These are phyloP conservation scores for Echinochloa phyllopogon DNA, from an alignment of 176 grass and related monocot genomes.

Conservation along the genomic window DNA sequence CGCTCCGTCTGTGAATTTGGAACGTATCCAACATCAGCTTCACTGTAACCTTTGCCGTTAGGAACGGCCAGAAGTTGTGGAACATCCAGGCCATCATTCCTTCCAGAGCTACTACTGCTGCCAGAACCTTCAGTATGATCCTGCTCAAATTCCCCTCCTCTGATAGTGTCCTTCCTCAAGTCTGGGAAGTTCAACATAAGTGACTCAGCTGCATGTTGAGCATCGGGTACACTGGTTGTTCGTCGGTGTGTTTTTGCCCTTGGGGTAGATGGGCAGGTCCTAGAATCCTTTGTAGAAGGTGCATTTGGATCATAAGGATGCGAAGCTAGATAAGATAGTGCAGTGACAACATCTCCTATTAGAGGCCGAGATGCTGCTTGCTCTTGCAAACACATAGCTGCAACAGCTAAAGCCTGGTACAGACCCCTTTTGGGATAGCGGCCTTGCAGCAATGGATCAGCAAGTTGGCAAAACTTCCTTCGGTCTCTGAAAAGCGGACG, in stretches of 20 bases:
- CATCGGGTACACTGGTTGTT: conserved; percentile 61
- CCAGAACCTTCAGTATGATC: conserved; percentile 51
- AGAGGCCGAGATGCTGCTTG: conserved; percentile 77
- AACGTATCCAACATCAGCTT: too few relatives aligned
- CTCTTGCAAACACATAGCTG: conserved; percentile 99
- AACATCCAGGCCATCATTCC: conserved; percentile 67
- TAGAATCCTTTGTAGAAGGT: conserved; percentile 51
- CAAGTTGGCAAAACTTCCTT: conserved; percentile 88
- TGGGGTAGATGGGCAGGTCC: conserved; percentile 64
- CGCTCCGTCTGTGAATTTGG: too few relatives aligned
- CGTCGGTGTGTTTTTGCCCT: conserved; percentile 61
- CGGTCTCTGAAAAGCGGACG: conserved; percentile 93
- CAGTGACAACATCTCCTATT: conserved; percentile 92
- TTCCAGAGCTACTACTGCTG: conserved; percentile 74
- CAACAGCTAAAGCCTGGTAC: conserved; percentile 91
- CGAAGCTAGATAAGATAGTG: conserved; percentile 89
- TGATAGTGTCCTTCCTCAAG: conserved; percentile 53
- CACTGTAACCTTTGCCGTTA: conserved; percentile 34
- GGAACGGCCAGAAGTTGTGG: conserved; percentile 41
- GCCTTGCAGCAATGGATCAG: conserved; percentile 71
- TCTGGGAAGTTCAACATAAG: conserved; percentile 67
- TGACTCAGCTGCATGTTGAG: conserved; percentile 52
- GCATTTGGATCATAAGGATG: conserved; percentile 77
- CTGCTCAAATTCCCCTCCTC: conserved; percentile 46
- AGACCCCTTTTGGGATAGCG: conserved; percentile 82